Percentiles rank a stretch among this genome's conserved stretches.
These are phyloP conservation scores for Hymenoscyphus occultus DNA, from an alignment of 2,329 filamentous ascomycete species.

Conservation along the genomic window DNA sequence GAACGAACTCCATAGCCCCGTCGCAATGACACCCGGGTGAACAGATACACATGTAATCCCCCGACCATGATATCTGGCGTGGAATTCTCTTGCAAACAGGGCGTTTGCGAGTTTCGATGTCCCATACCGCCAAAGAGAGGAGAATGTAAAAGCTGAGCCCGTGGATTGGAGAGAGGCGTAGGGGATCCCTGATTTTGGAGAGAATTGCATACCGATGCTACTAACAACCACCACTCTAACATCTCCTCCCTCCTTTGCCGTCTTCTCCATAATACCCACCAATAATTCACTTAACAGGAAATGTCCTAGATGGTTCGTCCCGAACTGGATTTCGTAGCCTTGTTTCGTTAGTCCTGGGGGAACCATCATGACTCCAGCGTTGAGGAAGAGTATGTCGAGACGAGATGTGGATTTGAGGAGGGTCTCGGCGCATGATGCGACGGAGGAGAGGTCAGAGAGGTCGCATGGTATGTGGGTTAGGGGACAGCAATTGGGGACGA, in stretches of 20 bases:
- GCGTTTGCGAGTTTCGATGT: conserved; percentile 48
- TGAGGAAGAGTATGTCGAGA: conserved; percentile 46
- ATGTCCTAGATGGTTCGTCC: conserved; percentile 49
- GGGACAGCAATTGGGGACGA: conserved; percentile 24
- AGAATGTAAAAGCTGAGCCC: conserved; percentile 20
- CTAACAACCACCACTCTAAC: conserved; percentile 24
- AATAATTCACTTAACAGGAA: conserved; percentile 44
- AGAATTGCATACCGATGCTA: conserved; percentile 17
- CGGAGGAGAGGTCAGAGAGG: conserved; percentile 43
- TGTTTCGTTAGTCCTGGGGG: conserved; percentile 41
- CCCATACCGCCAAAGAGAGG: conserved; percentile 40
- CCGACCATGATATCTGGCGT: conserved; percentile 36
- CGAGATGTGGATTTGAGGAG: conserved; percentile 38
- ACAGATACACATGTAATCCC: conserved; percentile 38
- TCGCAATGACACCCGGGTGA: conserved; percentile 43
- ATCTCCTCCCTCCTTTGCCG: conserved; percentile 24
- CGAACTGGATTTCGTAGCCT: conserved; percentile 50
- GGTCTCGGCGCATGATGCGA: conserved; percentile 41
- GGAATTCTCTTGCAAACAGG: conserved; percentile 42
- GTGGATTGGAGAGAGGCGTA: conserved; percentile 36
- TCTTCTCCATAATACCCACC: conserved; percentile 36
- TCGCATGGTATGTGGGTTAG: conserved; percentile 44
- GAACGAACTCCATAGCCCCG: conserved; percentile 31
- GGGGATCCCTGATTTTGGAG: conserved; percentile 27
- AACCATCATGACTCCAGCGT: conserved; percentile 45